These are phyloP conservation scores for Phytopythium aichiense DNA, from an alignment of 352 stramenopile species.

Conservation along the genomic window DNA sequence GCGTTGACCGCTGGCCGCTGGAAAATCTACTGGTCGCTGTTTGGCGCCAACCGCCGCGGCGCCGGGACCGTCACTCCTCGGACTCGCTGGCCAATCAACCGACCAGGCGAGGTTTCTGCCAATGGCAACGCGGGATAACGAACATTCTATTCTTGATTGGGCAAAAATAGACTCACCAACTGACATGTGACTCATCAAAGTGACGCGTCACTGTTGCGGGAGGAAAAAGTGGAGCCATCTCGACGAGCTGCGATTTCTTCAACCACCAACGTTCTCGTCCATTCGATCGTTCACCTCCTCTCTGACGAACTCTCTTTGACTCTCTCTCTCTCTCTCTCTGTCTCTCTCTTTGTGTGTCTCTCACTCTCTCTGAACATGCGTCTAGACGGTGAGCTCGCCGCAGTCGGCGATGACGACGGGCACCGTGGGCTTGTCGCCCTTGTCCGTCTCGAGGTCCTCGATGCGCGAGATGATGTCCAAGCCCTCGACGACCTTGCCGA, in stretches of 20 bases:
- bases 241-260: neutral
- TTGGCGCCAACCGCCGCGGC: neutral
- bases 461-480: conserved; percentile 91
- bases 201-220: neutral
- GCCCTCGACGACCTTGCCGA: conserved; percentile 91
- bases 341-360: too few species aligned
- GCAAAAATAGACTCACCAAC: neutral
- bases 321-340: too few species aligned
- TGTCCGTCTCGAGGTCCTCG: conserved; percentile 88
- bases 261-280: neutral
- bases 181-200: neutral
- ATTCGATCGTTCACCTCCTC: too few species aligned
- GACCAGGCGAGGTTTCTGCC: conserved; percentile 14
- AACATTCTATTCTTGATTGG: neutral
- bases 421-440: conserved; percentile 89
- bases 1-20: neutral
- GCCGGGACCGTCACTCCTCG: conserved; percentile 5
- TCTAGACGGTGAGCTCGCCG: conserved; percentile 61
- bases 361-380: too few species aligned
- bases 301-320: too few species aligned
- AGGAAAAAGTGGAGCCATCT: neutral
- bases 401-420: conserved; percentile 96
- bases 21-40: conserved; percentile 29
- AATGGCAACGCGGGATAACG: conserved; percentile 12
- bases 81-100: conserved; percentile 29